These are phyloP conservation scores for Brassica napus DNA, from an alignment of 345 rosid species.

Conservation along the genomic window DNA sequence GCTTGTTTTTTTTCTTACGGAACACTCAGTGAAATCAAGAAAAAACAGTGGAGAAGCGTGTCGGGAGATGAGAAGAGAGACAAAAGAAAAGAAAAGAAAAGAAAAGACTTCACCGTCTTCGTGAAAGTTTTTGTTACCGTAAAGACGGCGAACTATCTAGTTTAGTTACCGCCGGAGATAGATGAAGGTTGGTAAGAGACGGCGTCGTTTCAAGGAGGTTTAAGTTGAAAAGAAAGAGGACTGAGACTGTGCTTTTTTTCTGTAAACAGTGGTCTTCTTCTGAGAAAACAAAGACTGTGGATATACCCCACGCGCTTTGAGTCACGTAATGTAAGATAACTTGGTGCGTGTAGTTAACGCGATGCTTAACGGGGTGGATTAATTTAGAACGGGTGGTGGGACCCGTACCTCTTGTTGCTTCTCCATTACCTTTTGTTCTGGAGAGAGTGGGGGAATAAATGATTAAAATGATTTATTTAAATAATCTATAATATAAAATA, in stretches of 20 bases:
- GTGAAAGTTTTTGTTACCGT: neutral
- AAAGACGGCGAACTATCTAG: conserved; percentile 35
- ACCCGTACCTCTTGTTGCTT: conserved; percentile 40
- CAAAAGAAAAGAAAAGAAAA: neutral
- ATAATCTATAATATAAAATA: neutral
- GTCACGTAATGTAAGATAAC: conserved; percentile 26
- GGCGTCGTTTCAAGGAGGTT: conserved; percentile 40
- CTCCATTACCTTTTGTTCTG: conserved; percentile 44
- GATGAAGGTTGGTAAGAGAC: conserved; percentile 27
- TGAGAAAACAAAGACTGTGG: conserved; percentile 32
- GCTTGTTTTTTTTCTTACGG: conserved; percentile 9
- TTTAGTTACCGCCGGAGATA: conserved; percentile 18
- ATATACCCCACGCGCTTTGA: conserved; percentile 20
- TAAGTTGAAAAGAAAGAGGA: conserved; percentile 3
- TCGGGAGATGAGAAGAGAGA: conserved; percentile 30
- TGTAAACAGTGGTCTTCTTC: conserved; percentile 47
- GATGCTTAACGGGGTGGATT: neutral
- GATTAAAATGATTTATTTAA: conserved; percentile 23
- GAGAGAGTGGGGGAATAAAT: conserved; percentile 41
- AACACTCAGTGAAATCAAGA: conserved; percentile 34
- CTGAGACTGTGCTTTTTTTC: conserved; percentile 33
- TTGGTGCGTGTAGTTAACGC: neutral
- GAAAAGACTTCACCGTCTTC: conserved; percentile 9
- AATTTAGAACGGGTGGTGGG: conserved; percentile 44
- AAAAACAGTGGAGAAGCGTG: conserved; percentile 40